phyloP scores from a whole-genome alignment of 1,139 yeast species.

The Diutina siamensis region DNA sequence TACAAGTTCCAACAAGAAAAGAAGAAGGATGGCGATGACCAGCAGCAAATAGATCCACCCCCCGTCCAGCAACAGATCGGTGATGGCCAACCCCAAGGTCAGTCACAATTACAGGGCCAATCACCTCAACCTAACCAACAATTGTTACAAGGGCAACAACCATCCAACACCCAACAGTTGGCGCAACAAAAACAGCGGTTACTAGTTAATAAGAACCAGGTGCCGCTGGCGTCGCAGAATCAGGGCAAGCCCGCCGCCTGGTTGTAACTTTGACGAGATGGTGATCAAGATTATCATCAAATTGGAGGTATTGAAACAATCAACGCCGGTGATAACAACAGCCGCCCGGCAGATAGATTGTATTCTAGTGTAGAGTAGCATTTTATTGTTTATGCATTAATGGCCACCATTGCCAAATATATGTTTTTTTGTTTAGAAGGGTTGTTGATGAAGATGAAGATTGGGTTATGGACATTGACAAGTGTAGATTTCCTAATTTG shows the following conservation, averaged over 20 bases:
- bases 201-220: background rate
- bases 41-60: background rate
- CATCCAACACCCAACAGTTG: background rate
- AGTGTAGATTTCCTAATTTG: too few species aligned
- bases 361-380: background rate
- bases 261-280: background rate
- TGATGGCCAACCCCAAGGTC: background rate
- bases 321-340: too few species aligned
- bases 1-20: constrained; percentile 64
- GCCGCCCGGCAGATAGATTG: too few species aligned
- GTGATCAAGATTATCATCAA: too few species aligned
- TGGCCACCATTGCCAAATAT: background rate
- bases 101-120: background rate
- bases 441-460: too few species aligned
- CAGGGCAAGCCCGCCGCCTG: background rate
- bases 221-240: background rate
- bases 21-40: constrained; percentile 18
- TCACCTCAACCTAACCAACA: background rate
- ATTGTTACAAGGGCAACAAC: background rate
- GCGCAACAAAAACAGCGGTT: background rate
- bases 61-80: background rate
- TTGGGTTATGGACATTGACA: too few species aligned
- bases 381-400: background rate
- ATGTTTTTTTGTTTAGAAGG: background rate
- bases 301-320: too few species aligned